Evolutionary conservation across 805 yeast species (phyloP), one percentile per base, ranked within the genome.

Genomic region (Candida boleticola): DNA sequence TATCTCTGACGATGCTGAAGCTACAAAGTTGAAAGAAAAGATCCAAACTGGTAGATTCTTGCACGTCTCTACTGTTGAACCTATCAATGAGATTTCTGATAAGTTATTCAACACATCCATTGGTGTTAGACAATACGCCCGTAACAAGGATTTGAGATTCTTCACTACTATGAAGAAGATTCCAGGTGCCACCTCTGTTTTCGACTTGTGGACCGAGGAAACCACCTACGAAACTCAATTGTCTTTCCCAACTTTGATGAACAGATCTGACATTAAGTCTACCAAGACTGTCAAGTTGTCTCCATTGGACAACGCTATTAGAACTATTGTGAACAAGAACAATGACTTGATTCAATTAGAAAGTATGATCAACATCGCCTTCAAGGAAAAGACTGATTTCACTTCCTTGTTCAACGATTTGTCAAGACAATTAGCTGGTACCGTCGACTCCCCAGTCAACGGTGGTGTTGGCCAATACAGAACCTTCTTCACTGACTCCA

Each of bases 401-500:
- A 55, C 69, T 2, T 63, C 80, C 0, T 58, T 76, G 22, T 82
- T 82, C 58, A 74, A 76, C 49, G 88, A 81, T 55, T 64, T 85
- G 46, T 81, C 90, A 4, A 71, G 92, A 60, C 80, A 79, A 53
- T 66, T 83, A 42, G 77, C 88, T 2, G 96, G 96, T 33, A 86
- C 96, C 0, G 90, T 89, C 41, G 95, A 88, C 58, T 80, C 96
- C 0, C 96, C 96, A 3, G 92, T 89, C 4, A 89, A 89, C 58
- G 97, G 97, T 27, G 97, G 97, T 44, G 86, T 89, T 48, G 86
- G 88, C 2, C 89, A 85, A 57, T 89, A 85, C 63, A 73, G 90
- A 42, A 76, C 76, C 2, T 87, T 89, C 57, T 78, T 85, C 56
- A 61, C 60, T 29, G 74, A 71, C 37, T 50, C 61, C 1, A 59